phyloP scores from a whole-genome alignment of 495 filamentous ascomycete genomes.

The Hyaloscypha hepaticicola region DNA sequence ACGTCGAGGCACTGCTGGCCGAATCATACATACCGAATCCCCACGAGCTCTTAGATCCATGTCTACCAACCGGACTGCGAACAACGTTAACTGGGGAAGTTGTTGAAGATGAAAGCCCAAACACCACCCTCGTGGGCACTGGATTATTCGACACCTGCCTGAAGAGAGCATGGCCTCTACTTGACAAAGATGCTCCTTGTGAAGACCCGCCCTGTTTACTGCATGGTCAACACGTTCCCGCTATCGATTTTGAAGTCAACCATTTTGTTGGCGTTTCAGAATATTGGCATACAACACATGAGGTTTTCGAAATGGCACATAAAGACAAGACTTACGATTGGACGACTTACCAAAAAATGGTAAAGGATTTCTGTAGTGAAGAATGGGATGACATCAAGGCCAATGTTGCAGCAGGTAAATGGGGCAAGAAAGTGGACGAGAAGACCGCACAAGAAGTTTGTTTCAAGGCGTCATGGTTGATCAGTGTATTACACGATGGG shows the following conservation, averaged over 20 bases:
- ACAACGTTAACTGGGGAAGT: constrained; percentile 62
- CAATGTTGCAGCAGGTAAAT: constrained; percentile 61
- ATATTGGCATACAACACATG: constrained; percentile 98
- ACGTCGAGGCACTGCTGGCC: constrained; percentile 67
- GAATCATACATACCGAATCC: constrained; percentile 50
- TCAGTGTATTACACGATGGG: constrained; percentile 92
- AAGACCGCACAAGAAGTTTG: constrained; percentile 81
- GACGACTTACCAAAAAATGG: constrained; percentile 81
- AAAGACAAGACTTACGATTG: constrained; percentile 90
- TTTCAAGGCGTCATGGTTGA: constrained; percentile 97
- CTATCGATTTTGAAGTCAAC: constrained; percentile 97
- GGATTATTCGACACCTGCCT: constrained; percentile 87
- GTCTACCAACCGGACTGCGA: constrained; percentile 74
- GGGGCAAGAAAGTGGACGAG: constrained; percentile 74
- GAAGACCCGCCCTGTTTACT: constrained; percentile 81
- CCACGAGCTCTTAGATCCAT: constrained; percentile 84
- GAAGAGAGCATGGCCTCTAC: constrained; percentile 73
- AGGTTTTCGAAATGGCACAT: constrained; percentile 79
- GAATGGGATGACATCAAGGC: constrained; percentile 74
- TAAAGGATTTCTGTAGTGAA: constrained; percentile 80
- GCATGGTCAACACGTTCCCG: constrained; percentile 85
- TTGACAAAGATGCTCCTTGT: constrained; percentile 89
- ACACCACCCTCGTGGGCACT: constrained; percentile 68
- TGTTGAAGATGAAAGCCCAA: constrained; percentile 32
- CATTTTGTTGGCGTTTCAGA: constrained; percentile 98